These are phyloP conservation scores for Takashimella tepidaria DNA, from an alignment of 1,284 basidiomycete genomes.

Conservation along the genomic window DNA sequence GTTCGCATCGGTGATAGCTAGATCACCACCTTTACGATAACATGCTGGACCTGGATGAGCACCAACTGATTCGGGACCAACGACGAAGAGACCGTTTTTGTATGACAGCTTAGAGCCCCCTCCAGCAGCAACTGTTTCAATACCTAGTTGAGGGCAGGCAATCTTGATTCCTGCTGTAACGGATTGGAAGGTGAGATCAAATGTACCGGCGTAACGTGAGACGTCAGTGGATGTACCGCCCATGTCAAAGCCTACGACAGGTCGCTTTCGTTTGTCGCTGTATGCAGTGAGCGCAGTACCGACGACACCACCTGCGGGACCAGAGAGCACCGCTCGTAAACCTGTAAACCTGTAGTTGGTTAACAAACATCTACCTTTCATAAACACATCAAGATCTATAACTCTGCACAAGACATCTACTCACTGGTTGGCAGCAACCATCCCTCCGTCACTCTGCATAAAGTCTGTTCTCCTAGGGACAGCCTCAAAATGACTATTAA, in stretches of 20 bases:
- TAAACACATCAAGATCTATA: neutral
- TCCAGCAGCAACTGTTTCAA: slow-evolving; percentile 78
- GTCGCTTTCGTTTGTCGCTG: slow-evolving; percentile 12
- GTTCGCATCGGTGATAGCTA: slow-evolving; percentile 84
- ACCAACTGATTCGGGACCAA: slow-evolving; percentile 70
- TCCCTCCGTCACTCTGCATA: slow-evolving; percentile 47
- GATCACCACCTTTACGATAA: slow-evolving; percentile 74
- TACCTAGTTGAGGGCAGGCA: slow-evolving; percentile 79
- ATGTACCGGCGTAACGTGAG: slow-evolving; percentile 75
- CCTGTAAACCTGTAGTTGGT: slow-evolving; percentile 18
- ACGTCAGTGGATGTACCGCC: slow-evolving; percentile 90
- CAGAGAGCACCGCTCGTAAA: slow-evolving; percentile 31
- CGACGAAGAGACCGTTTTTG: slow-evolving; percentile 73
- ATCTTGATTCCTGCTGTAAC: slow-evolving; percentile 86
- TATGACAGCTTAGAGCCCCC: slow-evolving; percentile 78
- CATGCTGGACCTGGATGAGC: slow-evolving; percentile 80
- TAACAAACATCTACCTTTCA: neutral
- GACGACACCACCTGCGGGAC: slow-evolving; percentile 52
- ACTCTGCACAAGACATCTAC: slow-evolving; percentile 30
- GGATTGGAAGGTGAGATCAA: slow-evolving; percentile 84
- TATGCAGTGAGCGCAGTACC: slow-evolving; percentile 45
- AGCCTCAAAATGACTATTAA: slow-evolving; percentile 40
- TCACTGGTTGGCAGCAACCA: slow-evolving; percentile 23
- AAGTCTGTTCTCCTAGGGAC: slow-evolving; percentile 36
- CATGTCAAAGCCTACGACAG: slow-evolving; percentile 53